phyloP scores from a whole-genome alignment of 1,284 basidiomycete species.

The Cryptococcus hybrid region DNA sequence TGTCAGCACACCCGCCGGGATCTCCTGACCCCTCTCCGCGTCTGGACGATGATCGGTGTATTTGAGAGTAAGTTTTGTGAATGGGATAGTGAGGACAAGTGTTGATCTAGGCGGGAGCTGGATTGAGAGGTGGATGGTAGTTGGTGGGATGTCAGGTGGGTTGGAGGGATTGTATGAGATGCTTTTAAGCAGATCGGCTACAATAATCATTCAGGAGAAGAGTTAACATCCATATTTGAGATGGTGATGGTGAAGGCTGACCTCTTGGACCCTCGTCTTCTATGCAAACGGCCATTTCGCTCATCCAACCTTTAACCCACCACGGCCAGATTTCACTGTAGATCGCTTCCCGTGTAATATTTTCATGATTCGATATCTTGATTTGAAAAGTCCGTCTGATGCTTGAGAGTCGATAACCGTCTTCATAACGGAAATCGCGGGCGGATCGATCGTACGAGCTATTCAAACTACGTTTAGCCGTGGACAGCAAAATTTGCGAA shows the following conservation, averaged over 20 bases:
- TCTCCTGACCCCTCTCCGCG: slow-evolving; percentile 89
- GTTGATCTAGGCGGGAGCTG: slow-evolving; percentile 65
- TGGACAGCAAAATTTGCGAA: too few species aligned
- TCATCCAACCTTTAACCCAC: slow-evolving; percentile 84
- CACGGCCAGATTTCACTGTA: slow-evolving; percentile 94
- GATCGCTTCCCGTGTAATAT: slow-evolving; percentile 57
- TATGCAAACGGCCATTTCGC: slow-evolving; percentile 63
- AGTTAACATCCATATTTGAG: neutral
- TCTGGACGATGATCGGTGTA: slow-evolving; percentile 97
- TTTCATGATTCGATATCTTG: slow-evolving; percentile 64
- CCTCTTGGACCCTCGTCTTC: slow-evolving; percentile 26
- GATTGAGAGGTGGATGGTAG: slow-evolving; percentile 70
- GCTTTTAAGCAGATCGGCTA: slow-evolving; percentile 61
- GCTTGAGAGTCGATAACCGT: slow-evolving; percentile 74
- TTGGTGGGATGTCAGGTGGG: slow-evolving; percentile 65
- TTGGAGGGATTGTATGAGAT: slow-evolving; percentile 67
- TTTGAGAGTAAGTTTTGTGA: slow-evolving; percentile 80
- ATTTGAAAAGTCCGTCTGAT: slow-evolving; percentile 67
- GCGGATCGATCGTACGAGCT: slow-evolving; percentile 47
- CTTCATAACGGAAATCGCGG: slow-evolving; percentile 65
- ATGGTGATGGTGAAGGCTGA: slow-evolving; percentile 5
- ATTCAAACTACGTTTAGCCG: neutral
- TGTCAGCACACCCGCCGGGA: slow-evolving; percentile 73
- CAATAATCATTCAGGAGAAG: neutral
- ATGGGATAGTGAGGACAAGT: slow-evolving; percentile 67